phyloP scores from a whole-genome alignment of 2,329 filamentous ascomycete species.

The Aspergillus glaucus region DNA sequence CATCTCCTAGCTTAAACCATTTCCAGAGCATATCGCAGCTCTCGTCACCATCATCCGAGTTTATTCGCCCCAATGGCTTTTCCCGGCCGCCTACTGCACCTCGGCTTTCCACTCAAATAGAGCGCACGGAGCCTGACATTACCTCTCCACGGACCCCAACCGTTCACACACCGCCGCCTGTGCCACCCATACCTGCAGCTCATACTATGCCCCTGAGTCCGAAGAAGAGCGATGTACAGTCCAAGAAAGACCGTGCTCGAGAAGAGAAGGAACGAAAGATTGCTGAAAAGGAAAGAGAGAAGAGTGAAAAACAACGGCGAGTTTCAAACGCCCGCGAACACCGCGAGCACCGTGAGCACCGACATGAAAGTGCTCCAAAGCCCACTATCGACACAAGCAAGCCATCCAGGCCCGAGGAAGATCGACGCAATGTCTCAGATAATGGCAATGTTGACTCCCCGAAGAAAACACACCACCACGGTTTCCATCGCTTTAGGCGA shows the following conservation, averaged over 20 bases:
- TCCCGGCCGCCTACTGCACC: constrained; percentile 33
- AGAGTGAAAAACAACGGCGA: constrained; percentile 50
- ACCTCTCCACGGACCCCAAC: constrained; percentile 3
- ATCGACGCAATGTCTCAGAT: constrained; percentile 29
- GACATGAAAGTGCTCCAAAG: constrained; percentile 51
- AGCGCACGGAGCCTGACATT: constrained; percentile 22
- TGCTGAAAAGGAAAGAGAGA: constrained; percentile 43
- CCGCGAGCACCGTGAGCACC: constrained; percentile 42
- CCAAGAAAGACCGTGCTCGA: constrained; percentile 60
- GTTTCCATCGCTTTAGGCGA: constrained; percentile 61
- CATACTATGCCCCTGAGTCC: constrained; percentile 34
- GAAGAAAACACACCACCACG: constrained; percentile 34
- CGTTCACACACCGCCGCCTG: constrained; percentile 10
- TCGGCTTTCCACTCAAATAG: constrained; percentile 40
- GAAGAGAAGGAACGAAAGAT: constrained; percentile 55
- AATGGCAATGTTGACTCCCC: constrained; percentile 37
- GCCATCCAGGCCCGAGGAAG: constrained; percentile 52
- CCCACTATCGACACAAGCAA: constrained; percentile 62
- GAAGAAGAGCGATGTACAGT: constrained; percentile 59
- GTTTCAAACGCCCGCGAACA: constrained; percentile 51
- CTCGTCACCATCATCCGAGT: constrained; percentile 22
- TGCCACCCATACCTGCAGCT: constrained; percentile 26
- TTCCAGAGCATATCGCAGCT: constrained; percentile 35
- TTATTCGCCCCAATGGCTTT: constrained; percentile 19
- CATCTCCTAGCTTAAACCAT: constrained; percentile 30